Percentiles rank a stretch among this genome's conserved stretches.
phyloP scores from a whole-genome alignment of 2,329 filamentous ascomycete species.

The Calycina marina region DNA sequence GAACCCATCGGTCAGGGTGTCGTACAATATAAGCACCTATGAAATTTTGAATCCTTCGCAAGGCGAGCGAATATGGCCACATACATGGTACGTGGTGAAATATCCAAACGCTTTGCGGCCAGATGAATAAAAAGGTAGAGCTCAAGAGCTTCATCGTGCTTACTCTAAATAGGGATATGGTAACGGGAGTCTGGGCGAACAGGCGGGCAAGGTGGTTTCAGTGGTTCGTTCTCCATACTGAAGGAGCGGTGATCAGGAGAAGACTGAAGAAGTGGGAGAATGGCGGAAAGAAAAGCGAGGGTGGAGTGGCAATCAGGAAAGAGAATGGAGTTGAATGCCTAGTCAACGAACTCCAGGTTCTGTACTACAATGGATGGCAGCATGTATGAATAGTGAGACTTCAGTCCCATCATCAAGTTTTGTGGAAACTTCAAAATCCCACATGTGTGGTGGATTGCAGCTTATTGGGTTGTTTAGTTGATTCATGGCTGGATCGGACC shows the following conservation, averaged over 20 bases:
- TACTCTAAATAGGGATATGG: conserved; percentile 29
- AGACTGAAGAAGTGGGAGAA: conserved; percentile 9
- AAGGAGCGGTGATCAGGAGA: conserved; percentile 10
- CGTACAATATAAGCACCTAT: conserved; percentile 39
- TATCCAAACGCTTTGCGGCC: too few relatives aligned
- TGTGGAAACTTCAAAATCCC: too few relatives aligned
- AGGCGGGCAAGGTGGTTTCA: conserved; percentile 32
- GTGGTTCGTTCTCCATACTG: conserved; percentile 8
- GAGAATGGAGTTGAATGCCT: conserved; percentile 40
- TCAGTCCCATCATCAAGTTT: too few relatives aligned
- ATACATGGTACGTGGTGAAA: too few relatives aligned
- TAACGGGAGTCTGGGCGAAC: conserved; percentile 44
- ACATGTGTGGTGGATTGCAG: too few relatives aligned
- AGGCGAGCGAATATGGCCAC: too few relatives aligned
- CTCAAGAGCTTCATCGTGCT: too few relatives aligned
- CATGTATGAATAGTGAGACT: conserved; percentile 24
- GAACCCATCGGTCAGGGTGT: conserved; percentile 54
- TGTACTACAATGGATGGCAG: conserved; percentile 40
- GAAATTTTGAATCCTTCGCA: conserved; percentile 16
- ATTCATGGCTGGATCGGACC: too few relatives aligned
- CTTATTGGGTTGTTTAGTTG: too few relatives aligned
- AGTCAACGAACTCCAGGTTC: conserved; percentile 44
- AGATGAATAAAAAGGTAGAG: too few relatives aligned
- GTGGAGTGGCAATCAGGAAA: conserved; percentile 12
- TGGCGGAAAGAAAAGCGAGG: conserved; percentile 23